phyloP scores from a whole-genome alignment of 495 filamentous ascomycete species.

The Immersiella caudata region DNA sequence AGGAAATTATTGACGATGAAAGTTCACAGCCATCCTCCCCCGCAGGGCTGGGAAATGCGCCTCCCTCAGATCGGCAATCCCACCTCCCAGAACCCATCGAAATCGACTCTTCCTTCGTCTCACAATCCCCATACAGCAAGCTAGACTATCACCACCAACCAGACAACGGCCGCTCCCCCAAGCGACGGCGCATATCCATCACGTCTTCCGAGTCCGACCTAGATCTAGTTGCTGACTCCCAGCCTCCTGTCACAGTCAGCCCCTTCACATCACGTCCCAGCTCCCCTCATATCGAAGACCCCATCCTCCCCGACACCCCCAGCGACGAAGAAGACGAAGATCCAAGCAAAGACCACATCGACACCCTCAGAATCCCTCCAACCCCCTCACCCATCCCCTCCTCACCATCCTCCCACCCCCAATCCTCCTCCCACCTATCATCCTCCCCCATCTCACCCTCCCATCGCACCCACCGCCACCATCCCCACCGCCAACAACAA shows the following conservation, averaged over 20 bases:
- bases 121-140: constrained; percentile 24
- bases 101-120: constrained; percentile 32
- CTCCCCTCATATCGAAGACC: not conserved
- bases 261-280: not conserved
- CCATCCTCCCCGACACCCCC: not conserved
- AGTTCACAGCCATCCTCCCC: constrained; percentile 24
- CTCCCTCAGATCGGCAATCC: constrained; percentile 4
- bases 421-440: not conserved
- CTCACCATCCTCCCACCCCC: not conserved
- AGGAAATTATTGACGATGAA: constrained; percentile 36
- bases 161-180: constrained; percentile 27
- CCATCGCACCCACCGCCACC: not conserved
- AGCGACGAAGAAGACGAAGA: not conserved
- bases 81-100: constrained; percentile 42
- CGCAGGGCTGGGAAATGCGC: constrained; percentile 9
- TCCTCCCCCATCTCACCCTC: constrained; percentile 17
- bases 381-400: not conserved
- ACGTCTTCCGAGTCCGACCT: constrained; percentile 11
- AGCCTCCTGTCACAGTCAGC: not conserved
- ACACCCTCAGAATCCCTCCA: not conserved
- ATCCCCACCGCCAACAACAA: not conserved
- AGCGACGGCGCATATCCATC: constrained; percentile 35
- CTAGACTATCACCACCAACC: not conserved
- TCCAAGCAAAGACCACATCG: not conserved
- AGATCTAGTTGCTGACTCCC: not conserved